phyloP scores from a whole-genome alignment of 2,329 filamentous ascomycete genomes.

The Rutstroemia sp. region DNA sequence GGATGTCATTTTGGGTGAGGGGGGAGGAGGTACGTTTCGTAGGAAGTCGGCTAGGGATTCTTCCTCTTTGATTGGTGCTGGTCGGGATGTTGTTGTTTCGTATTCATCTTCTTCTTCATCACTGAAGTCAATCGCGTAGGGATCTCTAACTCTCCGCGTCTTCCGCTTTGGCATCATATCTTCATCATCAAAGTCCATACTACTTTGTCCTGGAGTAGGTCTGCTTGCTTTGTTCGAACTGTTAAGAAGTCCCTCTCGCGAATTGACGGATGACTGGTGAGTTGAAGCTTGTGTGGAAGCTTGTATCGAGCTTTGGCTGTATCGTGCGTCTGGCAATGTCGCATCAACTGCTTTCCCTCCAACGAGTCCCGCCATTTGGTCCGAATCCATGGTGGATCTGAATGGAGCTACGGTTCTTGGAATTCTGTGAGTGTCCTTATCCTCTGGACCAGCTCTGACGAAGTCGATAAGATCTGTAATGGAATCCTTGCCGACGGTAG shows the following conservation, averaged over 20 bases:
- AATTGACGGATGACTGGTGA: conserved; percentile 48
- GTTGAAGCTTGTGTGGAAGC: conserved; percentile 8
- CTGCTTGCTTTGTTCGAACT: conserved; percentile 31
- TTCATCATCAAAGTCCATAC: conserved; percentile 21
- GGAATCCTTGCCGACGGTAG: conserved; percentile 53
- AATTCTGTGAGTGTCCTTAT: conserved; percentile 60
- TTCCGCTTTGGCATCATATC: conserved; percentile 60
- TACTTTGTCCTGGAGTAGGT: conserved; percentile 11
- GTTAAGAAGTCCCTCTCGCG: conserved; percentile 61
- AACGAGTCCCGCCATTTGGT: conserved; percentile 54
- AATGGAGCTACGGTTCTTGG: conserved; percentile 80
- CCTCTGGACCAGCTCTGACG: conserved; percentile 71
- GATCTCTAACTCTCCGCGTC: conserved; percentile 72
- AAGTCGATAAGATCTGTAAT: conserved; percentile 93
- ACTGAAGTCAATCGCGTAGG: conserved; percentile 83
- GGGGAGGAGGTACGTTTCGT: conserved; percentile 59
- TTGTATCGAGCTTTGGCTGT: conserved; percentile 38
- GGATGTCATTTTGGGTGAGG: conserved; percentile 33
- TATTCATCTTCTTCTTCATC: conserved; percentile 30
- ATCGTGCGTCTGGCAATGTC: conserved; percentile 45
- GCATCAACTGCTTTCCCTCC: conserved; percentile 52
- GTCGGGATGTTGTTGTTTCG: conserved; percentile 14
- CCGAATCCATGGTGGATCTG: conserved; percentile 77
- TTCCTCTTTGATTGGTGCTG: conserved; percentile 35
- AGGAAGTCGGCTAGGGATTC: conserved; percentile 71